Evolutionary conservation across 805 yeast species (phyloP).

Genomic region (Lipomyces mesembrius): DNA sequence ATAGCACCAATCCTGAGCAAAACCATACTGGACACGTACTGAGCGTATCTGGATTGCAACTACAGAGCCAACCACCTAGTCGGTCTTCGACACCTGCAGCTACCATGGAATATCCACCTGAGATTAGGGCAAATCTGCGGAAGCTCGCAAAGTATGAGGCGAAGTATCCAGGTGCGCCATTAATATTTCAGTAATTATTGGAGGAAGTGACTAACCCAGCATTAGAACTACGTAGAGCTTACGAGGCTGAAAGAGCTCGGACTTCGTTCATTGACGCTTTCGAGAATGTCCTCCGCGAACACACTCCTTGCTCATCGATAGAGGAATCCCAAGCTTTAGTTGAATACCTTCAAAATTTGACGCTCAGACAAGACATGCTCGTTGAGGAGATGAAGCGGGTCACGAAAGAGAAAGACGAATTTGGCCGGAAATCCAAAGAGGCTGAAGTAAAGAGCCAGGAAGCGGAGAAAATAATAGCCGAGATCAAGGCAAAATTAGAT

Average conservation of each 20-base stretch:
- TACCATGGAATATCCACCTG: constrained; percentile 55
- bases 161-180: constrained; percentile 69
- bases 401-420: constrained; percentile 38
- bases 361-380: constrained; percentile 62
- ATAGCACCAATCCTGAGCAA: not conserved
- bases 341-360: constrained; percentile 68
- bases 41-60: not conserved
- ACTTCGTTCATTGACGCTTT: constrained; percentile 62
- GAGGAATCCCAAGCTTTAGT: constrained; percentile 71
- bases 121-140: constrained; percentile 63
- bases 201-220: not conserved
- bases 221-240: constrained; percentile 68
- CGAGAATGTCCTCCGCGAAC: constrained; percentile 72
- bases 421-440: not conserved
- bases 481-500: not conserved
- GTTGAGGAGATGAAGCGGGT: constrained; percentile 66
- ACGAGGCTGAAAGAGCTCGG: constrained; percentile 76
- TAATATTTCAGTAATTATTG: not conserved
- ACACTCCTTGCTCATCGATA: constrained; percentile 78
- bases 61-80: constrained; percentile 14
- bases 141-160: constrained; percentile 87
- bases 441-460: not conserved
- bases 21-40: not conserved
- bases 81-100: constrained; percentile 19
- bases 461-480: constrained; percentile 3